Evolutionary conservation across 495 filamentous ascomycete genomes (phyloP).

Genomic region (Talaromyces liani): DNA sequence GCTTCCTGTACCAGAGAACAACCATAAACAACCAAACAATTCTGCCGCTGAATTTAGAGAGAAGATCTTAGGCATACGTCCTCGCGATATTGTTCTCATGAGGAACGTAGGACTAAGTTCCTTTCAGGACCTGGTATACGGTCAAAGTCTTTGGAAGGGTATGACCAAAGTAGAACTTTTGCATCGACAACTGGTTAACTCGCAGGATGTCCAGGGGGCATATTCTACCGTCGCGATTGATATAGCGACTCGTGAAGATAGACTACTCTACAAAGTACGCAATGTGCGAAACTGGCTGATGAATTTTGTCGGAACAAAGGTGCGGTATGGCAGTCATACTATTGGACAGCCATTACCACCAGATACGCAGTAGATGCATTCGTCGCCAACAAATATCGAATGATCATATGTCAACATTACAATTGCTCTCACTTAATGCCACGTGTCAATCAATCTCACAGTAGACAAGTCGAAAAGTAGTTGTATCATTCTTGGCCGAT

Average conservation of each 20-base stretch:
- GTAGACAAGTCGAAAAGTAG: too few species aligned
- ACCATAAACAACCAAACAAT: constrained; percentile 12
- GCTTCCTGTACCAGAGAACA: constrained; percentile 38
- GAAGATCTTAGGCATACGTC: constrained; percentile 45
- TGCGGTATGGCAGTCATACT: constrained; percentile 18
- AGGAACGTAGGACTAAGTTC: constrained; percentile 68
- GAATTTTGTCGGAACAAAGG: constrained; percentile 56
- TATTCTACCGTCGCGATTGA: constrained; percentile 21
- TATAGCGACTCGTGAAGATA: constrained; percentile 29
- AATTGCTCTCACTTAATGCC: too few species aligned
- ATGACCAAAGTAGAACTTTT: constrained; percentile 67
- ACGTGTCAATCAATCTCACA: too few species aligned
- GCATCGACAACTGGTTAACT: constrained; percentile 37
- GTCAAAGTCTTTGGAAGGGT: constrained; percentile 61
- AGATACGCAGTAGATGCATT: constrained; percentile 36
- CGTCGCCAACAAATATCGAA: too few species aligned
- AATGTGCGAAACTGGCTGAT: constrained; percentile 69
- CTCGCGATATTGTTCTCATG: constrained; percentile 67
- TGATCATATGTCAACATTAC: background rate
- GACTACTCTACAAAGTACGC: constrained; percentile 53
- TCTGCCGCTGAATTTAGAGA: constrained; percentile 29
- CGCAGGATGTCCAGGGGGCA: constrained; percentile 29
- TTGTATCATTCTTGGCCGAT: background rate
- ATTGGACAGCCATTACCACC: constrained; percentile 35
- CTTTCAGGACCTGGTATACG: constrained; percentile 69